Conservation (phyloP, 106 monocot genomes). For the Amphibolis antarctica region DNA sequence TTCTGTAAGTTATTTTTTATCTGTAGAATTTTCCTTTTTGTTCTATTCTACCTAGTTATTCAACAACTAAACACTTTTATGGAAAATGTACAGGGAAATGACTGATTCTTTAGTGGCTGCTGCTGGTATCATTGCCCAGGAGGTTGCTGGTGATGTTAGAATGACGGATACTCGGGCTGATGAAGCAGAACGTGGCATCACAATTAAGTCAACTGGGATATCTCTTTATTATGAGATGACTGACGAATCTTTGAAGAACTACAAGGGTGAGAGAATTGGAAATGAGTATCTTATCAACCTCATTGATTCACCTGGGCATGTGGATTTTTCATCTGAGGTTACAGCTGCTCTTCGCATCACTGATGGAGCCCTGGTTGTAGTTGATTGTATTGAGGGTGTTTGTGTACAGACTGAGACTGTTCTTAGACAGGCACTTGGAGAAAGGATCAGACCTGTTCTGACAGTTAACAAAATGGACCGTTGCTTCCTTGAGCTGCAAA, state of each 20-base stretch:
- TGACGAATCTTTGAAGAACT: slow-evolving; percentile 29
- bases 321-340: slow-evolving; percentile 44
- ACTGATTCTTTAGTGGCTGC: slow-evolving; percentile 38
- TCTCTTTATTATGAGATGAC: slow-evolving; percentile 37
- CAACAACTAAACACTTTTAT: background rate
- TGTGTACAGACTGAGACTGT: slow-evolving; percentile 46
- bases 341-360: slow-evolving; percentile 44
- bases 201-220: slow-evolving; percentile 36
- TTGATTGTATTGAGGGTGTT: slow-evolving; percentile 42
- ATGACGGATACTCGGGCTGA: slow-evolving; percentile 36
- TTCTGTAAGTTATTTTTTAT: background rate
- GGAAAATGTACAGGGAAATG: slow-evolving; percentile 19
- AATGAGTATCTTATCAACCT: slow-evolving; percentile 49
- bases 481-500: slow-evolving; percentile 39
- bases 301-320: slow-evolving; percentile 46
- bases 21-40: background rate
- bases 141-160: slow-evolving; percentile 39
- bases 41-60: no score
- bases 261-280: slow-evolving; percentile 28
- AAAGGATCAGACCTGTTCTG: slow-evolving; percentile 40
- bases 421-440: slow-evolving; percentile 38
- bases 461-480: slow-evolving; percentile 45
- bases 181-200: slow-evolving; percentile 44
- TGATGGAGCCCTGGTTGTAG: slow-evolving; percentile 40
- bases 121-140: slow-evolving; percentile 41